Evolutionary conservation across 1,284 basidiomycete genomes (phyloP).

Genomic region (Psilocybe mexicana): DNA sequence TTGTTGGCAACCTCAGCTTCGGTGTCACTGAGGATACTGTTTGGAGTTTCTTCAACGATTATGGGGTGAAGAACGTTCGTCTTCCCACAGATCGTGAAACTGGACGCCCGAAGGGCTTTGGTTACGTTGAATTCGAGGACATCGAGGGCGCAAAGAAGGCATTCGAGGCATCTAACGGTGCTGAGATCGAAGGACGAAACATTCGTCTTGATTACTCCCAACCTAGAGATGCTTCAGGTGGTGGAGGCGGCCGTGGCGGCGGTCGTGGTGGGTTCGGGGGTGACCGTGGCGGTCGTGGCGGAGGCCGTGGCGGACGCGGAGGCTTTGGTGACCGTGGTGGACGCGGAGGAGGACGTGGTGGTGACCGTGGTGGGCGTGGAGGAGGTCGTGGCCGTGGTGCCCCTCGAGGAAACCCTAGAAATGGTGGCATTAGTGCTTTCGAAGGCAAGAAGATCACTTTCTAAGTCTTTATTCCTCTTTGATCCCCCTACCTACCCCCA

Average conservation of each 20-base stretch:
- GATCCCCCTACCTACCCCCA: background rate
- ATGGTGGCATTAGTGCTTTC: conserved; percentile 72
- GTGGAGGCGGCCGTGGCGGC: conserved; percentile 52
- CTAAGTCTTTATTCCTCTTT: conserved; percentile 22
- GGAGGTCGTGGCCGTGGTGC: conserved; percentile 47
- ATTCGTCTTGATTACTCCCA: conserved; percentile 91
- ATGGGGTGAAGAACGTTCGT: conserved; percentile 88
- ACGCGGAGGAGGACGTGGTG: conserved; percentile 38
- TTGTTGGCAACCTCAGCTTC: conserved; percentile 92
- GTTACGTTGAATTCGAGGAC: conserved; percentile 92
- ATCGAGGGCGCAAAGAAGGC: conserved; percentile 85
- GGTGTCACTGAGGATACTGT: conserved; percentile 80
- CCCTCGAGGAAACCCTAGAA: conserved; percentile 37
- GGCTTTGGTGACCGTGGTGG: conserved; percentile 46
- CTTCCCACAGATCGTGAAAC: conserved; percentile 93
- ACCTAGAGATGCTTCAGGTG: conserved; percentile 70
- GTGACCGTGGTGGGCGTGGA: conserved; percentile 42
- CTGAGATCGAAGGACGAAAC: conserved; percentile 81
- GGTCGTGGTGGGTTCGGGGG: conserved; percentile 50
- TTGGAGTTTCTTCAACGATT: conserved; percentile 92
- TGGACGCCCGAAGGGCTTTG: conserved; percentile 93
- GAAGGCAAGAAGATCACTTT: conserved; percentile 88
- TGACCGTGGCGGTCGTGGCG: conserved; percentile 46
- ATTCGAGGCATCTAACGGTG: conserved; percentile 67
- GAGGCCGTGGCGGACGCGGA: conserved; percentile 45